These are phyloP conservation scores for Fusarium caatingaense DNA, from an alignment of 2,329 filamentous ascomycete genomes.

Conservation along the genomic window DNA sequence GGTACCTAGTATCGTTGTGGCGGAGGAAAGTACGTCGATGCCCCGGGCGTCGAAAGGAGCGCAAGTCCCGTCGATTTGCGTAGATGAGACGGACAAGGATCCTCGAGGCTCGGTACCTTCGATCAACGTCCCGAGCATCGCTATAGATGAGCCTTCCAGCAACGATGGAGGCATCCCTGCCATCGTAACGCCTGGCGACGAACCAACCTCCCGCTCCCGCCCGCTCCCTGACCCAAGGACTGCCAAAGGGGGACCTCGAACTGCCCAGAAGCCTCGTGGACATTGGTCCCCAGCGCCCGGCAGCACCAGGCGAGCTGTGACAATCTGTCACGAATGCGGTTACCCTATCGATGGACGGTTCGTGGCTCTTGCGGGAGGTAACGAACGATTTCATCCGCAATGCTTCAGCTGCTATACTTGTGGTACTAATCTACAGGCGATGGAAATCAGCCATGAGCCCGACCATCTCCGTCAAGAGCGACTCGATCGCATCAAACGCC, in stretches of 20 bases:
- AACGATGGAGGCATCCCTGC: constrained; percentile 53
- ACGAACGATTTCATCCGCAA: constrained; percentile 86
- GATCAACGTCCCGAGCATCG: constrained; percentile 64
- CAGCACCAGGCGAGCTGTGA: constrained; percentile 65
- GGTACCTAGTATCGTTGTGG: constrained; percentile 67
- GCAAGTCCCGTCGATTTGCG: constrained; percentile 52
- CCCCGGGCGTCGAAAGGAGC: constrained; percentile 45
- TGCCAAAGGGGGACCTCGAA: constrained; percentile 49
- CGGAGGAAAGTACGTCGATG: constrained; percentile 57
- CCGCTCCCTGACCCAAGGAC: constrained; percentile 60
- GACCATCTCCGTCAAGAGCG: constrained; percentile 76
- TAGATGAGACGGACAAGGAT: constrained; percentile 47
- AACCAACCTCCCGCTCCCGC: constrained; percentile 39
- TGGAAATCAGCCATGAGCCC: constrained; percentile 96
- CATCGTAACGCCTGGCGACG: constrained; percentile 61
- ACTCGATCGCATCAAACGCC: constrained; percentile 75
- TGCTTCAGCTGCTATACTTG: constrained; percentile 94
- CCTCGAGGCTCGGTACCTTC: constrained; percentile 47
- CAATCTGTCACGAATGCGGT: constrained; percentile 85
- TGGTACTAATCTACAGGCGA: constrained; percentile 87
- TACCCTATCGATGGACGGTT: constrained; percentile 90
- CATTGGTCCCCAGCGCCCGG: constrained; percentile 70
- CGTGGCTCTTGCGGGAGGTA: constrained; percentile 79
- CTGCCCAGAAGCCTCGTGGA: constrained; percentile 57
- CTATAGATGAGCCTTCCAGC: constrained; percentile 50